phyloP scores from a whole-genome alignment of 1,139 yeast genomes.

The Meyerozyma guilliermondii region DNA sequence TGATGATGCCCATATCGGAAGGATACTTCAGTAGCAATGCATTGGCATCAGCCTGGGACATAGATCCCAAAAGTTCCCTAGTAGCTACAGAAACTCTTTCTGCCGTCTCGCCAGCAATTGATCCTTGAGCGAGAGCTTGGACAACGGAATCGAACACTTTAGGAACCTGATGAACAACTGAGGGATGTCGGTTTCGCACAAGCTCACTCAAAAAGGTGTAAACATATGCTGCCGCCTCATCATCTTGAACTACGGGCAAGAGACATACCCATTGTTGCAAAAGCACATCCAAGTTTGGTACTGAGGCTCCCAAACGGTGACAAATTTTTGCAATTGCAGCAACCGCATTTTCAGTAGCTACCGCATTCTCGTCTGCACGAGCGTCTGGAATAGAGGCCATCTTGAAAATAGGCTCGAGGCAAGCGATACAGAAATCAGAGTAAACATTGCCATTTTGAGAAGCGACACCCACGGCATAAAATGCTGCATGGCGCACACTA shows the following conservation, averaged over 20 bases:
- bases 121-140: slow-evolving; percentile 67
- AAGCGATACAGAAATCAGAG: slow-evolving; percentile 58
- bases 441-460: slow-evolving; percentile 70
- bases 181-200: slow-evolving; percentile 64
- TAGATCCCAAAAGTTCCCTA: slow-evolving; percentile 41
- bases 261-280: slow-evolving; percentile 75
- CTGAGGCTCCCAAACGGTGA: slow-evolving; percentile 47
- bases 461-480: slow-evolving; percentile 79
- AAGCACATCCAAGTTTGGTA: slow-evolving; percentile 60
- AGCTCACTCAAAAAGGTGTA: slow-evolving; percentile 73
- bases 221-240: slow-evolving; percentile 85
- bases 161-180: slow-evolving; percentile 54
- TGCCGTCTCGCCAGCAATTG: slow-evolving; percentile 69
- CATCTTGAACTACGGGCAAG: slow-evolving; percentile 79
- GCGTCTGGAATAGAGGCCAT: slow-evolving; percentile 82
- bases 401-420: slow-evolving; percentile 70
- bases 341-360: slow-evolving; percentile 83
- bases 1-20: slow-evolving; percentile 56
- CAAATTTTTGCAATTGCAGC: slow-evolving; percentile 81
- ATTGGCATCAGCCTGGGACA: slow-evolving; percentile 64
- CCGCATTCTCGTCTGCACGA: slow-evolving; percentile 73
- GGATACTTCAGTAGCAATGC: slow-evolving; percentile 59
- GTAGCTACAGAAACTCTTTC: slow-evolving; percentile 59
- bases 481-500: slow-evolving; percentile 81
- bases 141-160: slow-evolving; percentile 68